Conservation (phyloP, 2,329 filamentous ascomycete species). For the Biscogniauxia sp. region DNA sequence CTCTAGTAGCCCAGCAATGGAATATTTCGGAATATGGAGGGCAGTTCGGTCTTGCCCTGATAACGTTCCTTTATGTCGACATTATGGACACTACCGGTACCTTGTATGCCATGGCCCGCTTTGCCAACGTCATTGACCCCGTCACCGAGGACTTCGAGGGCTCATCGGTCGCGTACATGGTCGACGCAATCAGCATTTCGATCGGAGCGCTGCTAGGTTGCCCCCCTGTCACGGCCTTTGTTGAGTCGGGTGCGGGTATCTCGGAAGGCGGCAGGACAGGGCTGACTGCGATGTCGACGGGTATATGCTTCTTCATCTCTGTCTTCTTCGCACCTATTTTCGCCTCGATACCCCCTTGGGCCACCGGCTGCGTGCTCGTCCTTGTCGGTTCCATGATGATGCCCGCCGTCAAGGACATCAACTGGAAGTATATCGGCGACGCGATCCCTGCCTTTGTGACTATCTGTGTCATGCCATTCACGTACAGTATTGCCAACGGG, state of each 20-base stretch:
- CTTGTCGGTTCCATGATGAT: slow-evolving; percentile 89
- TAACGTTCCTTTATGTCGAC: slow-evolving; percentile 89
- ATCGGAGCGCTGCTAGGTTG: slow-evolving; percentile 76
- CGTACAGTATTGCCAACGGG: slow-evolving; percentile 84
- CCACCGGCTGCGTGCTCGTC: slow-evolving; percentile 83
- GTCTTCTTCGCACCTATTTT: slow-evolving; percentile 91
- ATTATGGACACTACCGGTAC: slow-evolving; percentile 86
- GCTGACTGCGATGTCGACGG: slow-evolving; percentile 75
- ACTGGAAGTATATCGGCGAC: slow-evolving; percentile 84
- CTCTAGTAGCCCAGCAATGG: slow-evolving; percentile 72
- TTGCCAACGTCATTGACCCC: slow-evolving; percentile 76
- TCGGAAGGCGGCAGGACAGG: slow-evolving; percentile 84
- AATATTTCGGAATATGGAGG: slow-evolving; percentile 64
- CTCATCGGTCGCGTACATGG: slow-evolving; percentile 77
- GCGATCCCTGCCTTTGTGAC: slow-evolving; percentile 82
- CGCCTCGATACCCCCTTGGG: slow-evolving; percentile 85
- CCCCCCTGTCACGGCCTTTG: slow-evolving; percentile 81
- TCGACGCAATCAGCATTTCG: slow-evolving; percentile 75
- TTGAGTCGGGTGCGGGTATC: slow-evolving; percentile 88
- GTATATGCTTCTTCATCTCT: slow-evolving; percentile 80
- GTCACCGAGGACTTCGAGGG: slow-evolving; percentile 85
- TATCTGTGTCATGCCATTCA: slow-evolving; percentile 84
- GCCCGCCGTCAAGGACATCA: slow-evolving; percentile 74
- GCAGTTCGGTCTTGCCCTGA: slow-evolving; percentile 78
- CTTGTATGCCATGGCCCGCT: slow-evolving; percentile 85